phyloP scores from a whole-genome alignment of 148 eudicot species.

The Linanthus parryae region DNA sequence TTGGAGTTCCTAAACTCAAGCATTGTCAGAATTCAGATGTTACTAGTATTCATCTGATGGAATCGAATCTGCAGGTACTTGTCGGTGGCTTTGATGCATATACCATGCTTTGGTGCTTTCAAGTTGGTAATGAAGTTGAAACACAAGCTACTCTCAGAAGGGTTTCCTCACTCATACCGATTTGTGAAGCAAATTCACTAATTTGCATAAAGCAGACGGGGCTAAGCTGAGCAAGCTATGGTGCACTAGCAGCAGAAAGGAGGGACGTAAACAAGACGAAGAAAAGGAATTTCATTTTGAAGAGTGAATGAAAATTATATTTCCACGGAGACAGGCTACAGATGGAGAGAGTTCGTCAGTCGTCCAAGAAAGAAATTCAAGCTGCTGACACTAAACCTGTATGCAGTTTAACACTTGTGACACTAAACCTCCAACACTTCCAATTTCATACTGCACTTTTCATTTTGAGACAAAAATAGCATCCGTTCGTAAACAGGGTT shows the following conservation, averaged over 20 bases:
- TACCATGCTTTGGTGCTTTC: conserved; percentile 80
- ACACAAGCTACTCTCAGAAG: conserved; percentile 45
- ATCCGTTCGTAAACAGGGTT: too few relatives aligned
- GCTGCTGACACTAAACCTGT: too few relatives aligned
- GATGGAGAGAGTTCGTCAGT: neutral
- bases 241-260: neutral
- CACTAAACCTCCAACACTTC: too few relatives aligned
- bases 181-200: conserved; percentile 24
- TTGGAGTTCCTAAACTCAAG: too few relatives aligned
- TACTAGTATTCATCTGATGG: neutral
- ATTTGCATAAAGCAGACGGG: too few relatives aligned
- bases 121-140: conserved; percentile 60
- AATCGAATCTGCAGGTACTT: conserved; percentile 53
- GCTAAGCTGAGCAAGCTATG: too few relatives aligned
- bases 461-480: too few relatives aligned
- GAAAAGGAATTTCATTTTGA: neutral
- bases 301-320: neutral
- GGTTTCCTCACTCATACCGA: conserved; percentile 59
- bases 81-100: conserved; percentile 66
- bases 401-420: too few relatives aligned
- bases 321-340: neutral
- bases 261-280: neutral
- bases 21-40: too few relatives aligned
- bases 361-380: neutral
- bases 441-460: too few relatives aligned